phyloP scores from a whole-genome alignment of 2,329 filamentous ascomycete genomes.

The Nothophaeocryptopus gaeumannii region DNA sequence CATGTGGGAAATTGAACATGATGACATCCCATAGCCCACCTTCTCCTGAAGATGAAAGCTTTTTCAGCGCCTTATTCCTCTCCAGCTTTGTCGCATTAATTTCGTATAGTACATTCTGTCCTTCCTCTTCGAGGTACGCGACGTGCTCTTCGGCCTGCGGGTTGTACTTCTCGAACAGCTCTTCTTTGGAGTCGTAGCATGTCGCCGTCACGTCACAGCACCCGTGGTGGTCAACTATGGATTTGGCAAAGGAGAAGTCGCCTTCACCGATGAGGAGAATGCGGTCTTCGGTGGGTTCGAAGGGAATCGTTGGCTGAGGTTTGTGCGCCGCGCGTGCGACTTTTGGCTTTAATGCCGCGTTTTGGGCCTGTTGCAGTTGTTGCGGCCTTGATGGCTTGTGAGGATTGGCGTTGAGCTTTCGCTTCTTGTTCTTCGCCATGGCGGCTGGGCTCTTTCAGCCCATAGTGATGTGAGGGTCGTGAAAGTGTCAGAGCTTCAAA shows the following conservation, averaged over 20 bases:
- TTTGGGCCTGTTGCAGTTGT: neutral
- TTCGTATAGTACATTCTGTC: conserved; percentile 54
- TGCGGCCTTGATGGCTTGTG: conserved; percentile 9
- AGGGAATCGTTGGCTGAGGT: conserved; percentile 61
- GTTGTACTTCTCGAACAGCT: conserved; percentile 64
- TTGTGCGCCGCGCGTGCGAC: conserved; percentile 10
- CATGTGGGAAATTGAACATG: conserved; percentile 96
- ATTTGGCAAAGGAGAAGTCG: conserved; percentile 74
- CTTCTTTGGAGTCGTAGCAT: conserved; percentile 59
- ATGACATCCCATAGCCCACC: conserved; percentile 65
- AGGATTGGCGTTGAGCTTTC: conserved; percentile 19
- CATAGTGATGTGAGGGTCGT: too few relatives aligned
- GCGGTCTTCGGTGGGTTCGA: conserved; percentile 57
- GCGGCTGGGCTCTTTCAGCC: too few relatives aligned
- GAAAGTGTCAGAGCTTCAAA: too few relatives aligned
- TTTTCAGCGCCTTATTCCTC: conserved; percentile 43
- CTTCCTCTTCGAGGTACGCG: conserved; percentile 49
- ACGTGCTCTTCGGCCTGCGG: conserved; percentile 65
- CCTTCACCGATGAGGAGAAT: conserved; percentile 77
- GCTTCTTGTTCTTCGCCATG: conserved; percentile 31
- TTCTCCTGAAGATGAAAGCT: conserved; percentile 22
- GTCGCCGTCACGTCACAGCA: conserved; percentile 68
- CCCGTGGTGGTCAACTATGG: conserved; percentile 63
- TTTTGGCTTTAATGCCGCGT: conserved; percentile 9
- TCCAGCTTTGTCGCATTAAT: conserved; percentile 67